phyloP scores from a whole-genome alignment of 441 rosid species.

The Breynia disticha region DNA sequence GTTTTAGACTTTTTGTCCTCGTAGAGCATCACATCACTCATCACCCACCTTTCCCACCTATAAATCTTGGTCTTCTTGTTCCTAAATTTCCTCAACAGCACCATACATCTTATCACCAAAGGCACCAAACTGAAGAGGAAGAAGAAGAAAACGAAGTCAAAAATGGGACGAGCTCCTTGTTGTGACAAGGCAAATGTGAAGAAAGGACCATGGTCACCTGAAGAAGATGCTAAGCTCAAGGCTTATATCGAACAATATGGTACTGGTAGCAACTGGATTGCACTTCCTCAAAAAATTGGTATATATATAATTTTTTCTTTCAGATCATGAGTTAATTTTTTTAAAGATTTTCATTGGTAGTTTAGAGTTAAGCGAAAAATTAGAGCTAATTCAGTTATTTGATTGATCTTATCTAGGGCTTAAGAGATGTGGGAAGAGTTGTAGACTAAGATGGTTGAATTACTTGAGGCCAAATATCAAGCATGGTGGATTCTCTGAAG shows the following conservation, averaged over 20 bases:
- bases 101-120: no score
- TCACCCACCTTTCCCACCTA: not conserved
- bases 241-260: constrained; percentile 49
- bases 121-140: no score
- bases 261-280: constrained; percentile 71
- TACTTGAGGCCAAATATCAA: constrained; percentile 85
- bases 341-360: no score
- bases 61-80: not conserved
- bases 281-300: constrained; percentile 86
- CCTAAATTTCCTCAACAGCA: not conserved
- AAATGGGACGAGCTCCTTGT: constrained; percentile 87
- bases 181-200: constrained; percentile 83
- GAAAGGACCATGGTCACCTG: constrained; percentile 88
- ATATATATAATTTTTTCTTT: constrained; percentile 1
- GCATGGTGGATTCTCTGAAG: constrained; percentile 84
- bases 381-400: no score
- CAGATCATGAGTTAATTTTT: no score
- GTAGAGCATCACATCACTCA: no score
- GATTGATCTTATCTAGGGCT: constrained; percentile 35
- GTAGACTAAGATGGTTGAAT: constrained; percentile 94
- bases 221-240: constrained; percentile 73
- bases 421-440: constrained; percentile 88
- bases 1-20: no score
- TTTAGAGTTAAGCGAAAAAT: no score
- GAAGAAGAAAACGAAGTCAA: constrained; percentile 7